phyloP scores from a whole-genome alignment of 139 green algal genomes.

The Tetraselmis chui region DNA sequence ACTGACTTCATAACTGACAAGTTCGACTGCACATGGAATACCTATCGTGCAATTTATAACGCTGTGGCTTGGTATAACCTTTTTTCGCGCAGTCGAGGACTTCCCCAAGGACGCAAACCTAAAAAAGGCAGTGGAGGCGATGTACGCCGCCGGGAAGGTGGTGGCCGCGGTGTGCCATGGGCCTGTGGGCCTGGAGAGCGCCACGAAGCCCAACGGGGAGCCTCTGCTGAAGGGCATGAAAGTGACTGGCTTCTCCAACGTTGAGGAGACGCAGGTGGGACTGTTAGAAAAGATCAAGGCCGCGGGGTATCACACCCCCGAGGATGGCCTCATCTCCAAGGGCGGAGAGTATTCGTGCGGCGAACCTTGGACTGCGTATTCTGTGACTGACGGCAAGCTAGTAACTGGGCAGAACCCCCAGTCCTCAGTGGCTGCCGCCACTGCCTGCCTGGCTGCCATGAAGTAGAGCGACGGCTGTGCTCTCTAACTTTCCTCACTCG shows the following conservation, averaged over 20 bases:
- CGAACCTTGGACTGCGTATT: slow-evolving; percentile 6
- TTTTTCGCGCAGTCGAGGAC: slow-evolving; percentile 29
- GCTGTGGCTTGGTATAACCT: too few relatives aligned
- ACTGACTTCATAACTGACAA: too few relatives aligned
- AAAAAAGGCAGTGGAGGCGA: slow-evolving; percentile 11
- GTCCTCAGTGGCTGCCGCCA: slow-evolving; percentile 21
- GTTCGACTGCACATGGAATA: too few relatives aligned
- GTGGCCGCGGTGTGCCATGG: slow-evolving; percentile 36
- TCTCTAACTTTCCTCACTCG: too few relatives aligned
- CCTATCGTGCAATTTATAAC: too few relatives aligned
- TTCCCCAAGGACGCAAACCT: slow-evolving; percentile 13
- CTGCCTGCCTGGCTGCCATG: slow-evolving; percentile 11
- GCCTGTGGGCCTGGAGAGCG: slow-evolving; percentile 28
- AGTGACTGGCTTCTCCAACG: slow-evolving; percentile 35
- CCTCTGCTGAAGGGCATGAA: slow-evolving; percentile 24
- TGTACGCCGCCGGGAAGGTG: slow-evolving; percentile 23
- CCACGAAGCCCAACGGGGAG: slow-evolving; percentile 19
- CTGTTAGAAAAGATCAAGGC: not conserved
- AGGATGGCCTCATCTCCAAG: slow-evolving; percentile 27
- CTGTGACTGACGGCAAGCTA: slow-evolving; percentile 24
- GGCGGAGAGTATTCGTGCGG: slow-evolving; percentile 14
- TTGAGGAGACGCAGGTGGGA: slow-evolving; percentile 23
- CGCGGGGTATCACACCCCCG: slow-evolving; percentile 1
- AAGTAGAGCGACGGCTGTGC: too few relatives aligned
- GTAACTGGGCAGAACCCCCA: slow-evolving; percentile 40